These are phyloP conservation scores for Cutaneotrichosporon sp. DNA, from an alignment of 1,284 basidiomycete species.

Conservation along the genomic window DNA sequence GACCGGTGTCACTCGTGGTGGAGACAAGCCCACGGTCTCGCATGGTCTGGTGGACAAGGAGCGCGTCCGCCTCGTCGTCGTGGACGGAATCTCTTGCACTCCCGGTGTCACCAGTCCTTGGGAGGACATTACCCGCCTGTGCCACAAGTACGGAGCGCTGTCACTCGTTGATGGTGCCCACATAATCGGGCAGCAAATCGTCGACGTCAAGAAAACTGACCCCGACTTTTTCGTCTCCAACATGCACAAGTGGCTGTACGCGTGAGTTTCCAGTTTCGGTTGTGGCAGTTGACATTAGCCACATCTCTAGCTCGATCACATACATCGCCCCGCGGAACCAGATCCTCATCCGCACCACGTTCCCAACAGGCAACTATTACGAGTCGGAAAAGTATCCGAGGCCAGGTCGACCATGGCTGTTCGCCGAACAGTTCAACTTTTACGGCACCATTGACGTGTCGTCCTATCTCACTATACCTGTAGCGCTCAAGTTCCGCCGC, in stretches of 20 bases:
- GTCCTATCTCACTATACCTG: constrained; percentile 32
- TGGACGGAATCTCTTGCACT: constrained; percentile 70
- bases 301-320: constrained; percentile 68
- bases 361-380: constrained; percentile 71
- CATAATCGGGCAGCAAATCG: constrained; percentile 62
- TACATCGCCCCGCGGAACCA: constrained; percentile 80
- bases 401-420: constrained; percentile 51
- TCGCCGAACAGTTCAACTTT: constrained; percentile 53
- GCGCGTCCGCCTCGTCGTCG: constrained; percentile 63
- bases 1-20: not conserved
- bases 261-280: constrained; percentile 22
- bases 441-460: constrained; percentile 44
- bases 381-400: constrained; percentile 52
- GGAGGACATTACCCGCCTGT: constrained; percentile 70
- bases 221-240: constrained; percentile 85
- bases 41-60: constrained; percentile 30
- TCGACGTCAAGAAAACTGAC: constrained; percentile 62
- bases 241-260: constrained; percentile 76
- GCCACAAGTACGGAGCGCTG: constrained; percentile 65
- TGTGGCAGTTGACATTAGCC: constrained; percentile 52
- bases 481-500: constrained; percentile 72
- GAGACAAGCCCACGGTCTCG: constrained; percentile 22
- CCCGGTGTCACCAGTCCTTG: constrained; percentile 75
- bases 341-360: constrained; percentile 67
- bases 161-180: constrained; percentile 82